Conservation (phyloP, 129 eudicot genomes). For the Helianthus tuberosus region DNA sequence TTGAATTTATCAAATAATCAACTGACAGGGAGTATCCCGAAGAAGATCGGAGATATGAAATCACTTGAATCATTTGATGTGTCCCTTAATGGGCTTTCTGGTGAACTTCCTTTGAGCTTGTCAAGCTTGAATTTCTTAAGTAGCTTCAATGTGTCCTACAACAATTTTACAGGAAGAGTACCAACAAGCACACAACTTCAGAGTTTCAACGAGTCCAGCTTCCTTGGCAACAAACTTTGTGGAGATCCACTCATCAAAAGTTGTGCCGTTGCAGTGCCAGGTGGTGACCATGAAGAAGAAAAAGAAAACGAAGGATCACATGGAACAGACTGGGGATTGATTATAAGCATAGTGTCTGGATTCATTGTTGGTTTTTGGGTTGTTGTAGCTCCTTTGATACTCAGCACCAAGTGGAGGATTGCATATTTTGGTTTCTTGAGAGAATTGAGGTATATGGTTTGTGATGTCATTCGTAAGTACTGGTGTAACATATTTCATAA, state of each 20-base stretch:
- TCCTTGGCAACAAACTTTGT: constrained; percentile 6
- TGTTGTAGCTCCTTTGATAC: constrained; percentile 19
- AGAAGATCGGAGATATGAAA: constrained; percentile 38
- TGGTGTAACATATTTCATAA: background rate
- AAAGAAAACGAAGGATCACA: background rate
- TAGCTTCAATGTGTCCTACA: background rate
- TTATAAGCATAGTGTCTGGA: background rate
- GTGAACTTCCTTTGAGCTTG: constrained; percentile 36
- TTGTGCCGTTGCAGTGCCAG: background rate
- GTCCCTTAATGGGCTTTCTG: constrained; percentile 31
- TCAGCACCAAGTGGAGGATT: constrained; percentile 19
- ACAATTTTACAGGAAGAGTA: background rate
- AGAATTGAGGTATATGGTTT: background rate
- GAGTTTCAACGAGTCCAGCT: background rate
- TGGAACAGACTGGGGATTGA: constrained; percentile 17
- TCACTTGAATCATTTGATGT: constrained; percentile 39
- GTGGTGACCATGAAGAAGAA: background rate
- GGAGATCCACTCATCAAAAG: background rate
- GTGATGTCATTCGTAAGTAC: constrained; percentile 1
- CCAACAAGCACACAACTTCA: constrained; percentile 16
- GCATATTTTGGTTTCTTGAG: constrained; percentile 11
- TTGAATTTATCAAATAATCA: constrained; percentile 42
- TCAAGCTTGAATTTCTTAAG: constrained; percentile 9
- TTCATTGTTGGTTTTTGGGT: constrained; percentile 25
- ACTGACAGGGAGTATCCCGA: constrained; percentile 39